Conservation (phyloP, 2,329 filamentous ascomycete genomes). For the Cordyceps farinosa region DNA sequence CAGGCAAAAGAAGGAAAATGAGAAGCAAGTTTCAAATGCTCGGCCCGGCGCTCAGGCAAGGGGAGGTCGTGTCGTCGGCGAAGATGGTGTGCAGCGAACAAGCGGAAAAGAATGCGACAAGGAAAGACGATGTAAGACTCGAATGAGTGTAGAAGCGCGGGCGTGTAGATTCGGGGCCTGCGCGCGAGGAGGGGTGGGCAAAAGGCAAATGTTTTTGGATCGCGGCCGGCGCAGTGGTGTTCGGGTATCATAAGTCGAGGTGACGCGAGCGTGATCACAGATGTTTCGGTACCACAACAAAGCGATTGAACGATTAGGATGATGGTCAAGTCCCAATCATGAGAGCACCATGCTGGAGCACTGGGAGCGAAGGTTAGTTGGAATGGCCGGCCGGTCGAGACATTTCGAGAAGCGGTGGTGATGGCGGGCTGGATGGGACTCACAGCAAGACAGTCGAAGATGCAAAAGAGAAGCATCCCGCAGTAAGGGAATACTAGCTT, state of each 20-base stretch:
- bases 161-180: not conserved
- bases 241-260: conserved; percentile 3
- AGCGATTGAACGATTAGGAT: conserved; percentile 1
- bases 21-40: conserved; percentile 6
- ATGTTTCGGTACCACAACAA: not conserved
- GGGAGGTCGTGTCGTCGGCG: not conserved
- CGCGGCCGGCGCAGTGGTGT: conserved; percentile 11
- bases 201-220: not conserved
- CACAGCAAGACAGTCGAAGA: conserved; percentile 9
- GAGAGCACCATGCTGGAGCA: conserved; percentile 6
- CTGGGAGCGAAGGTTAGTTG: not conserved
- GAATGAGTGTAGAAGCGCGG: not conserved
- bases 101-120: not conserved
- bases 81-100: not conserved
- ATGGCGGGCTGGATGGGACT: not conserved
- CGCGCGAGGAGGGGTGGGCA: not conserved
- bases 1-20: not conserved
- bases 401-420: not conserved
- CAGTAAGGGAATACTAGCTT: not conserved
- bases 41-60: not conserved
- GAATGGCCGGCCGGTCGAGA: not conserved
- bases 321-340: not conserved
- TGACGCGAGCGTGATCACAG: not conserved
- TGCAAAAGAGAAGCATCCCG: conserved; percentile 8
- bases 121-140: not conserved